Conservation (phyloP, 495 filamentous ascomycete species). For the Trichoderma erinaceum region DNA sequence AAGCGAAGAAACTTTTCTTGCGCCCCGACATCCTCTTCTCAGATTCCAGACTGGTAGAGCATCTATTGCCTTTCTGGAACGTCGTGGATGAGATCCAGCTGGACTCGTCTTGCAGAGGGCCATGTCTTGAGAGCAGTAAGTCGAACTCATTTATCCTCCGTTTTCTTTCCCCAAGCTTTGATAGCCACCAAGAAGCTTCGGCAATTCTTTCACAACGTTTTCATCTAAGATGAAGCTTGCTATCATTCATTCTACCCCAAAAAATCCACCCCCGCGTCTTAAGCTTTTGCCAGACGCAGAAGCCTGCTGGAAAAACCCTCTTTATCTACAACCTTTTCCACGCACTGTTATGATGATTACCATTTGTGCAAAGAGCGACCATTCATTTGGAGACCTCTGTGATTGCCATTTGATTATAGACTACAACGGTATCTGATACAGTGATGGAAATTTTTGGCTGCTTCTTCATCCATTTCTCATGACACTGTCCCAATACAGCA, state of each 20-base stretch:
- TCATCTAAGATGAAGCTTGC: neutral
- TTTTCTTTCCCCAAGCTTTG: constrained; percentile 38
- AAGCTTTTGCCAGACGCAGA: neutral
- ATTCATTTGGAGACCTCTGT: constrained; percentile 69
- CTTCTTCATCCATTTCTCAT: neutral
- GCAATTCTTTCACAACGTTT: constrained; percentile 32
- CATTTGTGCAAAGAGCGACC: constrained; percentile 48
- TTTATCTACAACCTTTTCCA: neutral
- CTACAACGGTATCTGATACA: constrained; percentile 99
- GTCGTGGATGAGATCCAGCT: neutral
- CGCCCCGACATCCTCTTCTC: neutral
- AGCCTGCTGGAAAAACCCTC: neutral
- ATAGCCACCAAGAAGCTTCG: constrained; percentile 49
- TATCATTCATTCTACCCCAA: neutral
- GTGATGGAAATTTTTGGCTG: constrained; percentile 17
- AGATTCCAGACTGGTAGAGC: neutral
- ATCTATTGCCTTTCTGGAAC: constrained; percentile 10
- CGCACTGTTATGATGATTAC: constrained; percentile 56
- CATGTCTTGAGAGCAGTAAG: constrained; percentile 6
- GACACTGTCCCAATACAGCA: neutral
- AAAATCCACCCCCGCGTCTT: neutral
- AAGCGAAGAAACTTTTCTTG: neutral
- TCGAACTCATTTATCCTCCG: neutral
- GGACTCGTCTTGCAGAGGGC: constrained; percentile 6
- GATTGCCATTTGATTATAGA: constrained; percentile 66